Percentiles rank a stretch among this genome's conserved stretches.
phyloP scores from a whole-genome alignment of 2,329 filamentous ascomycete species.

The Ceratocystiopsis sp. region DNA sequence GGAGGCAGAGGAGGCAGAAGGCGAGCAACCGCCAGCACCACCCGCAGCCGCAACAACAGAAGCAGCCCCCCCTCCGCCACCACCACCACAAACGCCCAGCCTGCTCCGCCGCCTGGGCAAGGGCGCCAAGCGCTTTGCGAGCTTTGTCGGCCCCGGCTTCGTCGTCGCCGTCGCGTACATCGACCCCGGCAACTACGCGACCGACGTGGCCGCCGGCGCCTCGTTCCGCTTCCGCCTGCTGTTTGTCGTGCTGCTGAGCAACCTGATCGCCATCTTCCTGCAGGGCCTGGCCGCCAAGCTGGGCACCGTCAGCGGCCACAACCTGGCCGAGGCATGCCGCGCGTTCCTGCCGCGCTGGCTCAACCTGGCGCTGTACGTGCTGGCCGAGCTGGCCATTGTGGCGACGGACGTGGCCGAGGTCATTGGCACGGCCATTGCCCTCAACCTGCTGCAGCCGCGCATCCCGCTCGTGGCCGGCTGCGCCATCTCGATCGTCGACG shows the following conservation, averaged over 20 bases:
- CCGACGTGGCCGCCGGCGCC: slow-evolving; percentile 47
- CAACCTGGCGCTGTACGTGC: slow-evolving; percentile 40
- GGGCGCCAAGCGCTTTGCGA: slow-evolving; percentile 19
- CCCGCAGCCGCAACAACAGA: no score
- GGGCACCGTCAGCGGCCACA: slow-evolving; percentile 50
- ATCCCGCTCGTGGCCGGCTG: slow-evolving; percentile 52
- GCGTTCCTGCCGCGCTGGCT: slow-evolving; percentile 49
- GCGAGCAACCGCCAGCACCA: no score
- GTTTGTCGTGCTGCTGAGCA: slow-evolving; percentile 52
- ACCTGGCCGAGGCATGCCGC: slow-evolving; percentile 49
- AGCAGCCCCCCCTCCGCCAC: no score
- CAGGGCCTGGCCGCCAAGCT: slow-evolving; percentile 53
- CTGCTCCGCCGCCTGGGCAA: no score
- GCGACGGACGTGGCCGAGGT: slow-evolving; percentile 59
- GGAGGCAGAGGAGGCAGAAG: no score
- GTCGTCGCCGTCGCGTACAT: slow-evolving; percentile 45
- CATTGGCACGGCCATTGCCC: slow-evolving; percentile 52
- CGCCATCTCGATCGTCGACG: slow-evolving; percentile 50
- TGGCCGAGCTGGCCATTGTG: slow-evolving; percentile 50
- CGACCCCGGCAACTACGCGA: slow-evolving; percentile 52
- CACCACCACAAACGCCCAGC: no score
- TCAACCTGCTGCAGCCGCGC: slow-evolving; percentile 46
- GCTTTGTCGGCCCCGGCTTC: slow-evolving; percentile 44
- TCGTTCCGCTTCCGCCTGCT: slow-evolving; percentile 47
- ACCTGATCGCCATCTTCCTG: slow-evolving; percentile 53